Evolutionary conservation across 768 basidiomycete genomes (phyloP), one percentile per base, ranked within the genome.

Genomic region (Dentipellis sp.): DNA sequence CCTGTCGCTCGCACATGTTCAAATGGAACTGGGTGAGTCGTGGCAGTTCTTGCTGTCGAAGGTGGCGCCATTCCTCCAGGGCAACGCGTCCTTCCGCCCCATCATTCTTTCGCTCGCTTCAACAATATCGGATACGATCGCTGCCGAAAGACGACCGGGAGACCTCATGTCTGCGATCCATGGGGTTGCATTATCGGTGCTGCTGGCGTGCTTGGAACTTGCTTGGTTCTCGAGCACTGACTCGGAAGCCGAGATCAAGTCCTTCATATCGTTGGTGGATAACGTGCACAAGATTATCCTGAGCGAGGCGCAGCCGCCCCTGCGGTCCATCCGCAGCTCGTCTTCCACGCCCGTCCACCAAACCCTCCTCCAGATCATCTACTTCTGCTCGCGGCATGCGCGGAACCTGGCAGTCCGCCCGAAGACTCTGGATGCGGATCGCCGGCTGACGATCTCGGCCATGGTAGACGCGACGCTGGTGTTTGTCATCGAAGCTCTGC

Each of bases 121-220:
- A 1, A 76, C 79, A 0, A 77, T 91, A 9, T 88, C 90, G 4
- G 78, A 73, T 21, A 78, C 78, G 47, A 79, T 93, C 29, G 79
- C 88, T 0, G 67, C 67, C 17, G 94, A 94, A 69, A 75, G 69
- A 39, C 79, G 91, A 36, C 75, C 73, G 4, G 94, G 94, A 0
- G 86, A 92, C 56, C 87, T 94, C 79, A 88, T 94, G 82, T 77
- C 86, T 0, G 78, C 80, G 1, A 83, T 94, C 14, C 92, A 97
- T 60, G 78, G 81, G 2, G 80, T 86, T 21, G 77, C 91, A 35
- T 71, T 97, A 21, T 77, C 80, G 3, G 74, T 95, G 2, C 74
- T 97, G 2, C 75, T 92, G 21, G 78, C 85, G 0, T 67, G 94
- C 51, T 73, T 93, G n/a, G 89, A 97, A 62, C 76, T 88, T 3